phyloP scores from a whole-genome alignment of 179 eudicot genomes.

The Patellifolia procumbens region DNA sequence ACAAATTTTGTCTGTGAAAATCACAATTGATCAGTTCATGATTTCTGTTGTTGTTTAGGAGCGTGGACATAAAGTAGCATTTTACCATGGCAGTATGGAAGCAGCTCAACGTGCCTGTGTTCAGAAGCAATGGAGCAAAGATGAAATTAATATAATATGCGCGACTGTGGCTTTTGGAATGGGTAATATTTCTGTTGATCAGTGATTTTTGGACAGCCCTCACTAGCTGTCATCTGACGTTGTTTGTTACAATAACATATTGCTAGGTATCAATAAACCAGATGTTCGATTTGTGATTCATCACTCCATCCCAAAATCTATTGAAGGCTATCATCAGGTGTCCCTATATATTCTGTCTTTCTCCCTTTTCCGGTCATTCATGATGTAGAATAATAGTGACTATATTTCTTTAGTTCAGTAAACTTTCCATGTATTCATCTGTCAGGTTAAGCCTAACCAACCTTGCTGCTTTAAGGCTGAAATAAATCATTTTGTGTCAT shows the following conservation, averaged over 20 bases:
- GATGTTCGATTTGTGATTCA: conserved; percentile 99
- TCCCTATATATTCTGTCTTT: conserved; percentile 8
- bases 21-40: not conserved
- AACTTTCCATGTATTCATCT: not conserved
- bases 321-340: conserved; percentile 99
- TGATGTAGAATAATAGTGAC: conserved; percentile 3
- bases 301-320: conserved; percentile 96
- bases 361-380: not conserved
- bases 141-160: conserved; percentile 88
- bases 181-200: conserved; percentile 57
- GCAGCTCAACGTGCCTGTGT: conserved; percentile 70
- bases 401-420: not conserved
- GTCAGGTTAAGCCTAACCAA: not conserved
- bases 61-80: conserved; percentile 82
- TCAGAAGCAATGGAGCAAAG: conserved; percentile 98
- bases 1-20: not conserved
- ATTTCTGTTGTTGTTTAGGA: conserved; percentile 45
- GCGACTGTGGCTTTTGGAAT: conserved; percentile 99
- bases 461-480: not conserved
- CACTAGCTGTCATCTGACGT: conserved; percentile 32
- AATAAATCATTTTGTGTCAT: not conserved
- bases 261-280: conserved; percentile 95
- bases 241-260: conserved; percentile 17
- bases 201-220: conserved; percentile 20
- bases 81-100: conserved; percentile 97